A percentile compares a stretch with the other conserved stretches of the same genome.
Evolutionary conservation across 768 basidiomycete genomes (phyloP).

Genomic region (Terana coerulea): DNA sequence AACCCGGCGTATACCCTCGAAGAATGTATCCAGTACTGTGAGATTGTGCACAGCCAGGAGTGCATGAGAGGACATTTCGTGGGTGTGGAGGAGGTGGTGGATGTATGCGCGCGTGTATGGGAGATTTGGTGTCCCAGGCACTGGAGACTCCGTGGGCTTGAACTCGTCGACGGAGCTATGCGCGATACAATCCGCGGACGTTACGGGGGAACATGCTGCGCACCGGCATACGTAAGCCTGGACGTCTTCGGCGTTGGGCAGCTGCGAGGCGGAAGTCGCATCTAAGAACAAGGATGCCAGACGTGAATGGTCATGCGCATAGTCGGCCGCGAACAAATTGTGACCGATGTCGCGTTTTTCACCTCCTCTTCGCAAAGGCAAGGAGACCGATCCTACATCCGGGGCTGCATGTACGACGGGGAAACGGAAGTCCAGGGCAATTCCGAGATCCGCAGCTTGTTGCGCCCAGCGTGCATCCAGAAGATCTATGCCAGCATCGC

Average conservation of each 20-base stretch:
- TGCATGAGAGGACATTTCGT: slow-evolving; percentile 86
- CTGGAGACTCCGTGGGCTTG: slow-evolving; percentile 26
- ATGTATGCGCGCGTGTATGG: slow-evolving; percentile 59
- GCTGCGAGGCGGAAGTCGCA: slow-evolving; percentile 8
- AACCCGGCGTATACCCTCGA: slow-evolving; percentile 48
- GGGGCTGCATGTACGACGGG: slow-evolving; percentile 34
- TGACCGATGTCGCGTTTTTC: slow-evolving; percentile 54
- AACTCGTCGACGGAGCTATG: slow-evolving; percentile 42
- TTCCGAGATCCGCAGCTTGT: slow-evolving; percentile 59
- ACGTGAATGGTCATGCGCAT: slow-evolving; percentile 56
- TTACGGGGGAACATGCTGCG: slow-evolving; percentile 49
- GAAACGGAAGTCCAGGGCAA: slow-evolving; percentile 79
- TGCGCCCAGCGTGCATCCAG: slow-evolving; percentile 76
- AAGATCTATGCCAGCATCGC: slow-evolving; percentile 65
- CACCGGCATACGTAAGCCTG: slow-evolving; percentile 41
- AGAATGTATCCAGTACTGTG: slow-evolving; percentile 60
- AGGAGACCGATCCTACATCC: neutral
- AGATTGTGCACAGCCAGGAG: slow-evolving; percentile 77
- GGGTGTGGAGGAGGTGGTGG: slow-evolving; percentile 83
- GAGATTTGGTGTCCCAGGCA: slow-evolving; percentile 10
- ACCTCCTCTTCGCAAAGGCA: slow-evolving; percentile 8
- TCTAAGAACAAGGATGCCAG: slow-evolving; percentile 43
- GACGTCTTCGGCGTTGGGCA: neutral
- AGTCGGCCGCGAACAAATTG: slow-evolving; percentile 61
- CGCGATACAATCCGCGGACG: slow-evolving; percentile 32